These are phyloP conservation scores for Claviceps spartinae DNA, from an alignment of 2,329 filamentous ascomycete genomes.

Conservation along the genomic window DNA sequence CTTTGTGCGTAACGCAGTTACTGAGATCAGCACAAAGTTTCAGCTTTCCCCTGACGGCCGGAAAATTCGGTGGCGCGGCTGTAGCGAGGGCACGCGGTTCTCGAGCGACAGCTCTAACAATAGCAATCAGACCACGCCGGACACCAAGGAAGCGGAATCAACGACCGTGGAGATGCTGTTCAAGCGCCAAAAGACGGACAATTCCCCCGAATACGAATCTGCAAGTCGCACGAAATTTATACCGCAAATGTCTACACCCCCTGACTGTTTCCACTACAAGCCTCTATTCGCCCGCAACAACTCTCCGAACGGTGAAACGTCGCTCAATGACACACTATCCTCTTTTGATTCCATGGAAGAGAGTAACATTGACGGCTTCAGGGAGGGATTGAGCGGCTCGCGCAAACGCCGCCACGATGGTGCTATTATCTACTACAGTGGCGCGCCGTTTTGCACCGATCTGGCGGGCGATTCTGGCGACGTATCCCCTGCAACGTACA, in stretches of 20 bases:
- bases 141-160: conserved; percentile 34
- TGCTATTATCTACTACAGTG: conserved; percentile 73
- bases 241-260: conserved; percentile 23
- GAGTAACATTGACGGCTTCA: conserved; percentile 34
- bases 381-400: conserved; percentile 33
- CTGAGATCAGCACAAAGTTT: conserved; percentile 58
- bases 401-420: conserved; percentile 50
- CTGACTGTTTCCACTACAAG: conserved; percentile 47
- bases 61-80: conserved; percentile 69
- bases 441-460: conserved; percentile 69
- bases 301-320: conserved; percentile 32
- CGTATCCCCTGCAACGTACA: conserved; percentile 32
- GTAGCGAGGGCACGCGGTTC: conserved; percentile 47
- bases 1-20: conserved; percentile 61
- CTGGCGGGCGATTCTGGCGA: conserved; percentile 52
- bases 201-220: conserved; percentile 21
- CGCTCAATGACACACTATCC: conserved; percentile 34
- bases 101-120: conserved; percentile 49
- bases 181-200: conserved; percentile 32
- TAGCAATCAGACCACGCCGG: conserved; percentile 32
- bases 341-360: conserved; percentile 34
- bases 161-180: conserved; percentile 27
- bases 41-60: conserved; percentile 65
- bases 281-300: conserved; percentile 43
- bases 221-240: conserved; percentile 28